phyloP scores from a whole-genome alignment of 805 yeast species.

The Wickerhamomyces hampshirensis region DNA sequence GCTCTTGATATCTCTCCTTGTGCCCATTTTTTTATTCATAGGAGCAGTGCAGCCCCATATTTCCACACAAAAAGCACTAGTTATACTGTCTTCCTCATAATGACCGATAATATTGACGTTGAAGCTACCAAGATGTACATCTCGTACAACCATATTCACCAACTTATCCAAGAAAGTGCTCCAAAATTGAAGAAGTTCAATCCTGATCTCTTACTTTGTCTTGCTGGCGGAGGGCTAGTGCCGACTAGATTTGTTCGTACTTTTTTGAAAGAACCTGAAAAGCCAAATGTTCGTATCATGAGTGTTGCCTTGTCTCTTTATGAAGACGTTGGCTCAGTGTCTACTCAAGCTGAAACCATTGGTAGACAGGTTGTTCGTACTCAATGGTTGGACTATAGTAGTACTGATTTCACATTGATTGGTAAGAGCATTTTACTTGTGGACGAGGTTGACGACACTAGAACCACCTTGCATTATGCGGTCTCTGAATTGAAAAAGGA shows the following conservation, averaged over 20 bases:
- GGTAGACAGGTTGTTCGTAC: conserved; percentile 71
- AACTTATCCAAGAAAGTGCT: conserved; percentile 60
- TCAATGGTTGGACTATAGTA: conserved; percentile 78
- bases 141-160: conserved; percentile 77
- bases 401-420: conserved; percentile 51
- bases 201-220: conserved; percentile 90
- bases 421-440: conserved; percentile 71
- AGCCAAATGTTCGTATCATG: conserved; percentile 88
- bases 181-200: conserved; percentile 62
- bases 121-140: conserved; percentile 54
- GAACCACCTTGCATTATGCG: conserved; percentile 81
- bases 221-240: conserved; percentile 97
- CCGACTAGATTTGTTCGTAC: conserved; percentile 96
- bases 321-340: conserved; percentile 69
- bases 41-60: too few relatives aligned
- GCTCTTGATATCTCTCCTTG: too few relatives aligned
- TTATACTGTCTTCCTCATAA: too few relatives aligned
- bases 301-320: conserved; percentile 91
- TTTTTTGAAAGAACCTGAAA: conserved; percentile 81
- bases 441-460: conserved; percentile 84
- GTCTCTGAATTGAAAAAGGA: conserved; percentile 70
- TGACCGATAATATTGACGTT: conserved; percentile 21
- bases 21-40: too few relatives aligned
- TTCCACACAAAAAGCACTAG: too few relatives aligned
- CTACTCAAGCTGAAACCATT: conserved; percentile 48